Percentiles rank a stretch among this genome's conserved stretches.
These are phyloP conservation scores for Terana coerulea DNA, from an alignment of 768 basidiomycete genomes.

Conservation along the genomic window DNA sequence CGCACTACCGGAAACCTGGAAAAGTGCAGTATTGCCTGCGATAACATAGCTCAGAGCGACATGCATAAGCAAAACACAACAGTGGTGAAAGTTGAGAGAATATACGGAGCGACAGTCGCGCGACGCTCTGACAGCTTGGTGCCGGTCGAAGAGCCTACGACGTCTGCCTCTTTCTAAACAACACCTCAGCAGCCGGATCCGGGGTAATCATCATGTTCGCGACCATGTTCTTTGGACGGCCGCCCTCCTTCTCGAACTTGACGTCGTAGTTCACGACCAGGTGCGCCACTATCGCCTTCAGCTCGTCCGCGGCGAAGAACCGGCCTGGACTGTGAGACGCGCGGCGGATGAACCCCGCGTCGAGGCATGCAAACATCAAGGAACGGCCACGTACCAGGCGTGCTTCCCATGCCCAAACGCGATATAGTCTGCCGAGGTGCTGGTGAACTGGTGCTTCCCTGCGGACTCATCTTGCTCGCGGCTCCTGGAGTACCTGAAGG, in stretches of 20 bases:
- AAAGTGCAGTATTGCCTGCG: no score
- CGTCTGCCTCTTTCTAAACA: constrained; percentile 31
- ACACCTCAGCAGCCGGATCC: constrained; percentile 17
- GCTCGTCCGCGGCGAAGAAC: constrained; percentile 31
- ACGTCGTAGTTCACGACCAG: constrained; percentile 31
- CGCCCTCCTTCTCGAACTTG: constrained; percentile 25
- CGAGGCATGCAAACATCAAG: background rate
- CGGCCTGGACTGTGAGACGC: constrained; percentile 28
- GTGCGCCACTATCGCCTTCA: constrained; percentile 33
- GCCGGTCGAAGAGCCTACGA: no score
- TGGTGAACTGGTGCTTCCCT: constrained; percentile 10
- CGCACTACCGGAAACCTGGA: no score
- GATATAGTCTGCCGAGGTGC: constrained; percentile 16
- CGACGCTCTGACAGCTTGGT: no score
- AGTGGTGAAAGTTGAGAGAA: no score
- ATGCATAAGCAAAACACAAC: no score
- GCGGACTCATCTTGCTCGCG: background rate
- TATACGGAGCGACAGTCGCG: no score
- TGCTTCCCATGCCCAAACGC: constrained; percentile 24
- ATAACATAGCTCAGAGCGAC: no score
- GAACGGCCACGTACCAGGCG: constrained; percentile 20
- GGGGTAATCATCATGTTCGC: constrained; percentile 15
- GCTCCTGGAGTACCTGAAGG: constrained; percentile 33
- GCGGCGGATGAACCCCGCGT: background rate
- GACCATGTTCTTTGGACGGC: constrained; percentile 20